Evolutionary conservation across 169 alveolate genomes (phyloP), one percentile per base, ranked within the genome.

Genomic region (Plasmodium ovale): DNA sequence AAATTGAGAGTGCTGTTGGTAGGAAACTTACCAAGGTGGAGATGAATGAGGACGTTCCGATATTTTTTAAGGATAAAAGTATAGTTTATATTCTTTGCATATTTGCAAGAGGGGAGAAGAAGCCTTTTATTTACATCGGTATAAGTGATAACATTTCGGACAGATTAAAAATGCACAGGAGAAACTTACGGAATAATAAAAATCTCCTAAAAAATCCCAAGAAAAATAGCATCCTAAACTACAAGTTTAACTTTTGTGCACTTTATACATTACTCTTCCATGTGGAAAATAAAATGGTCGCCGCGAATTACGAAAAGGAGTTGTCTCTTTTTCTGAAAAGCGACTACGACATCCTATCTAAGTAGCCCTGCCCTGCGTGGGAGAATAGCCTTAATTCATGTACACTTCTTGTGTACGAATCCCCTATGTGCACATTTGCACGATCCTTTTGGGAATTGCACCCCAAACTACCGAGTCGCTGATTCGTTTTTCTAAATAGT

Each of bases 101-200:
- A 19, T 85, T 85, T 58, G 64, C 71, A 31, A 54, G 69, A 29
- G 14, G 56, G 27, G 47, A 47, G 42, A 64, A 54, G 21, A 42
- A 68, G n/a, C 91, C 91, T 14, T 85, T 68, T 85, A 56, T 85
- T 54, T 85, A 85, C 53, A 85, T 85, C 37, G 91, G 91, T 5
- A 85, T 85, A 85, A 85, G 91, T 68, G 91, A 85, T 51, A 85
- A 85, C 65, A 85, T 85, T 14, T 85, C 91, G 14, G 91, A 85
- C 44, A 54, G 91, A 60, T 35, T 85, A 69, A 85, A 85, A 54
- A 42, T 67, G 19, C 91, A 85, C 37, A 68, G 77, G 21, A 67
- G 87, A 72, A 85, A 85, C 69, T 69, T 85, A 85, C 27, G 53
- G 69, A 85, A 85, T 27, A 85, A 69, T 68, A 85, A 69, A 68